phyloP scores from a whole-genome alignment of 2,329 filamentous ascomycete species.

The Penicillium fuscoglaucum region DNA sequence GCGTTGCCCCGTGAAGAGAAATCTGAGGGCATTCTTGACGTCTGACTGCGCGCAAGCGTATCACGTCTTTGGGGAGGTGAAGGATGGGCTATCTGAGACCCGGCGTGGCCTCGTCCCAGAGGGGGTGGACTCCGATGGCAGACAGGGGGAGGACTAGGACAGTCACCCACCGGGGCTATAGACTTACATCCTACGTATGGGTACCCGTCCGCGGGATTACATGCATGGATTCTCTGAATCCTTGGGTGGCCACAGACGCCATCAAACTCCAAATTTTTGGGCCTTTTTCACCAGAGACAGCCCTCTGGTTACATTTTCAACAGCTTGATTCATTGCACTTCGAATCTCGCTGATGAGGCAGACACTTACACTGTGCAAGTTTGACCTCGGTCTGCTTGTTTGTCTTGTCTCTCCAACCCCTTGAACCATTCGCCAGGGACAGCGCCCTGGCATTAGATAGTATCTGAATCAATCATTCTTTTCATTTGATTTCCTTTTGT shows the following conservation, averaged over 20 bases:
- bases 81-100: slow-evolving; percentile 2
- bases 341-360: background rate
- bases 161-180: background rate
- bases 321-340: background rate
- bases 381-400: background rate
- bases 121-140: background rate
- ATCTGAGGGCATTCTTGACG: background rate
- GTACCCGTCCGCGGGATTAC: background rate
- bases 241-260: background rate
- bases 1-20: background rate
- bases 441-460: background rate
- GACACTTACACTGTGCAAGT: background rate
- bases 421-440: background rate
- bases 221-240: background rate
- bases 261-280: background rate
- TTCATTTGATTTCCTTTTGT: background rate
- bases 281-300: slow-evolving; percentile 1
- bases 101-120: background rate
- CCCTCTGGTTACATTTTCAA: background rate
- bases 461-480: background rate
- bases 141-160: background rate
- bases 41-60: background rate
- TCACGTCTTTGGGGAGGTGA: background rate
- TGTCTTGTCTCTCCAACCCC: background rate
- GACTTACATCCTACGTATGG: background rate